Conservation (phyloP, 495 filamentous ascomycete species). For the Trichoderma asperelloides region DNA sequence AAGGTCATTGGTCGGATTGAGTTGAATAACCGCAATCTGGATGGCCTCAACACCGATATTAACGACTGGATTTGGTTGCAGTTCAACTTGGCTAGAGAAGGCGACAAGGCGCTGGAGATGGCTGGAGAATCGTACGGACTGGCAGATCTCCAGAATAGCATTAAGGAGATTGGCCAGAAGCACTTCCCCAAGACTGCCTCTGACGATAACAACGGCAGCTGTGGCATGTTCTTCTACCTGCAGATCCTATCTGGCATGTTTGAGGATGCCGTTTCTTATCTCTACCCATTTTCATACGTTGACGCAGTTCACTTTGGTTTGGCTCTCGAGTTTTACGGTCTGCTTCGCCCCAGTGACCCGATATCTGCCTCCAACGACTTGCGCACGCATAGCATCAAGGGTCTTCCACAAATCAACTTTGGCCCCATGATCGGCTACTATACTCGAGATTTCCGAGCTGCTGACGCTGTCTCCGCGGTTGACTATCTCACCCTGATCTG, state of each 20-base stretch:
- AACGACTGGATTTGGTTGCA: constrained; percentile 98
- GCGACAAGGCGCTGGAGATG: constrained; percentile 70
- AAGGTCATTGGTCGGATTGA: constrained; percentile 96
- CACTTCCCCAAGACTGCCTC: constrained; percentile 67
- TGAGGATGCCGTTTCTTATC: constrained; percentile 83
- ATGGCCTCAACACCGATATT: constrained; percentile 69
- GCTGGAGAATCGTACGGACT: constrained; percentile 85
- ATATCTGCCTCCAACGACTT: constrained; percentile 61
- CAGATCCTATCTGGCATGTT: constrained; percentile 89
- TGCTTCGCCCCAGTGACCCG: constrained; percentile 75
- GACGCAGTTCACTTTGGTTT: constrained; percentile 94
- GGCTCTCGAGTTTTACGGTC: constrained; percentile 80
- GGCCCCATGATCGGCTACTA: constrained; percentile 88
- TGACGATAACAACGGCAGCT: constrained; percentile 61
- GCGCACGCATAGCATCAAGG: constrained; percentile 57
- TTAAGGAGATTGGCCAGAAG: constrained; percentile 78
- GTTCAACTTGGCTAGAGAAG: constrained; percentile 82
- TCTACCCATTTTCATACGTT: constrained; percentile 81
- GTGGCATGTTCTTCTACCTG: constrained; percentile 86
- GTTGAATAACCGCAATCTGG: constrained; percentile 65
- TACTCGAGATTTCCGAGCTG: constrained; percentile 87
- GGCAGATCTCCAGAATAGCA: constrained; percentile 72
- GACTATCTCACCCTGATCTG: constrained; percentile 93
- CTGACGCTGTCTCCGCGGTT: constrained; percentile 73
- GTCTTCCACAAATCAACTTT: constrained; percentile 87